A percentile compares a stretch with the other conserved stretches of the same genome.
These are phyloP conservation scores for Tulasnella sp. DNA, from an alignment of 768 basidiomycete genomes.

Conservation along the genomic window DNA sequence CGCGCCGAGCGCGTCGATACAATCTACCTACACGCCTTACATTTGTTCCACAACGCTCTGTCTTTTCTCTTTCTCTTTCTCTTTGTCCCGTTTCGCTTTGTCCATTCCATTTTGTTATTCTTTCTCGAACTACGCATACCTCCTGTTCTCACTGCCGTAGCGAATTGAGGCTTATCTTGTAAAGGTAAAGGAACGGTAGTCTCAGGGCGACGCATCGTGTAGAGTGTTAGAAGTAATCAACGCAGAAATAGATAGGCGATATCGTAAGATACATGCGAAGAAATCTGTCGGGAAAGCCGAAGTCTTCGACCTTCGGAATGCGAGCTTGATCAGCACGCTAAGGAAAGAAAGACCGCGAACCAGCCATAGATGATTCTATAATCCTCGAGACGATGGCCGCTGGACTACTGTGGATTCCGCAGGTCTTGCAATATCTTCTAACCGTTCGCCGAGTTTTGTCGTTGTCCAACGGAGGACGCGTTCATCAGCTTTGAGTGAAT, in stretches of 20 bases:
- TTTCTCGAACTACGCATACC: too few species aligned
- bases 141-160: too few species aligned
- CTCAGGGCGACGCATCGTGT: too few species aligned
- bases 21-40: constrained; percentile 77
- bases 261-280: not conserved
- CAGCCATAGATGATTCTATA: not conserved
- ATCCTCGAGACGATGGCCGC: not conserved
- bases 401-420: constrained; percentile 5
- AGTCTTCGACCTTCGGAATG: not conserved
- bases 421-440: constrained; percentile 48
- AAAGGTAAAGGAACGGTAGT: too few species aligned
- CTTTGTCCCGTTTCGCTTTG: too few species aligned
- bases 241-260: not conserved
- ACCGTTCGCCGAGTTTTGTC: constrained; percentile 61
- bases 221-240: too few species aligned
- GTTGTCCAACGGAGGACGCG: constrained; percentile 75
- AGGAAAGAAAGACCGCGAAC: not conserved
- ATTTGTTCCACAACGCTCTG: too few species aligned
- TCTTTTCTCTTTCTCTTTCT: too few species aligned
- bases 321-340: not conserved
- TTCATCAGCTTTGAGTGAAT: constrained; percentile 63
- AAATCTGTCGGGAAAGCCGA: not conserved
- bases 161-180: too few species aligned
- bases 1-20: constrained; percentile 28
- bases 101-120: too few species aligned